Base-by-base conservation (phyloP, 2,329 filamentous ascomycete genomes). In the Exophiala xenobiotica region DNA sequence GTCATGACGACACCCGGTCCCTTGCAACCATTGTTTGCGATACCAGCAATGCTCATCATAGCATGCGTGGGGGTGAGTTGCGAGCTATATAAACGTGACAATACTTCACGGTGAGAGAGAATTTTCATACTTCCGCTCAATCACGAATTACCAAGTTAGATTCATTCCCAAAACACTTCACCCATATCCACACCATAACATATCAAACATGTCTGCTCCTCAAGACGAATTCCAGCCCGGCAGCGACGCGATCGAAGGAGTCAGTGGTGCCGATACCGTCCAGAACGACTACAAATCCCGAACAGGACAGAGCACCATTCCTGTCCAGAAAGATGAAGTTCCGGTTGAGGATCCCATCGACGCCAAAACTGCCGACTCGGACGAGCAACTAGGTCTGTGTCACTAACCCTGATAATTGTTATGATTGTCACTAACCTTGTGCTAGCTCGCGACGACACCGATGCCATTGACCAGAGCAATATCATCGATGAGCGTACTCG, bases 241-340 rank as follows among this genome's bases (percentile, higher is more conserved):
- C 20, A 40, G 23, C n/a, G 53, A 53, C 38, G 51, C 46, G 18
- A 26, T 52, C 18, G 56, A 56, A 19, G 47, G 46, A 29, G 35
- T 23, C 20, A 46, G 40, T 19, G 40, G 41, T 19, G 43, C 54
- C 7, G 54, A 57, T 20, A 51, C 62, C 33, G 57, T 55, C 26
- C 72, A 77, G 59, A 72, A 77, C 58, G 70, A 73, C 58, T 79
- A 79, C 63, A 60, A 61, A 43, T 69, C 64, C 53, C 75, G 76
- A 39, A 70, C 73, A 6, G 75, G 74, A 11, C 75, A 78, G 58
- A 65, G 62, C 38, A 48, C 70, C 19, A 70, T 78, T 19, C 74
- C 70, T 1, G 76, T 79, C 1, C 70, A 75, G 59, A 70, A 65
- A 18, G 76, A 79, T 51, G 67, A 73, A 3, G 70, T 68, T n/a